These are phyloP conservation scores for Fallopia convolvulus DNA, from an alignment of 148 eudicot species.

Conservation along the genomic window DNA sequence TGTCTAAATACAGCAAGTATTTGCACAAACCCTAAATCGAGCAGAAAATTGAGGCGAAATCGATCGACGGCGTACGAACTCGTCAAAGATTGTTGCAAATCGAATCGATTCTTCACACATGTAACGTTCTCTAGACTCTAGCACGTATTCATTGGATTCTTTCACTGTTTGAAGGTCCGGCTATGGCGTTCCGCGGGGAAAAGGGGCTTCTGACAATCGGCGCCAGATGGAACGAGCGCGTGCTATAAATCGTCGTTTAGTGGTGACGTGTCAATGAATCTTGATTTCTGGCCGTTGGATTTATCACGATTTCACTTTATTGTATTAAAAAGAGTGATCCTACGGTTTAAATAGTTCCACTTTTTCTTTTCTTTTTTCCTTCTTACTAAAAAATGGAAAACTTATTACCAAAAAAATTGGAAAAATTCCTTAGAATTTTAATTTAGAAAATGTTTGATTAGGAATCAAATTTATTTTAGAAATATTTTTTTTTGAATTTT, in stretches of 20 bases:
- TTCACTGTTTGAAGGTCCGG: neutral
- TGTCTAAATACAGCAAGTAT: neutral
- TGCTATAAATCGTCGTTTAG: neutral
- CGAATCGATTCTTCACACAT: neutral
- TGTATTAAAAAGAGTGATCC: neutral
- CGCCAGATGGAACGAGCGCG: neutral
- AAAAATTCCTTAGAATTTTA: too few species aligned
- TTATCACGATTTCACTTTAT: neutral
- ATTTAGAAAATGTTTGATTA: too few species aligned
- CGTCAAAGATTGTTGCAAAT: neutral
- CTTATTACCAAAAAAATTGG: too few species aligned
- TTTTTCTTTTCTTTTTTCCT: neutral
- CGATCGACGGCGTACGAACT: neutral
- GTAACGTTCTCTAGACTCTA: neutral
- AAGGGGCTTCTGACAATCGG: neutral
- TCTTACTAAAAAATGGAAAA: neutral
- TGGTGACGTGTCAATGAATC: neutral
- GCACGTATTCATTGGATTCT: neutral
- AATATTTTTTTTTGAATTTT: too few species aligned
- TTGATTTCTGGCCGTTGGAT: neutral
- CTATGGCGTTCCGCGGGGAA: neutral
- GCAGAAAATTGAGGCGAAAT: neutral
- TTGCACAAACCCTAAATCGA: neutral
- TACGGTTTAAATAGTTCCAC: neutral
- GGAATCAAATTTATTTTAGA: too few species aligned